phyloP scores from a whole-genome alignment of 164 flowering plant genomes.

The Chloranthus sessilifolius region DNA sequence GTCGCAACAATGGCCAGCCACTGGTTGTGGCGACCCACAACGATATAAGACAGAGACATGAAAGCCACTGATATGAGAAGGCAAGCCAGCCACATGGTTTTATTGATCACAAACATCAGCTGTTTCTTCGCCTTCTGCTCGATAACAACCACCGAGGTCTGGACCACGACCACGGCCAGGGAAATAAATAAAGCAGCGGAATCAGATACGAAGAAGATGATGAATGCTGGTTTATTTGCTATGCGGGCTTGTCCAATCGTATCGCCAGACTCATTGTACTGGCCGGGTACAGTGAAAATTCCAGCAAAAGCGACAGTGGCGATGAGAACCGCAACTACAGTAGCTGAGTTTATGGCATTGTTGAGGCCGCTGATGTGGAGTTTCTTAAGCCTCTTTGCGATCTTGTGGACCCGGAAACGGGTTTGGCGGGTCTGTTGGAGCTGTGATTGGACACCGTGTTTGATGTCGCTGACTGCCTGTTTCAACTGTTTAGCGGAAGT shows the following conservation, averaged over 20 bases:
- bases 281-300: conserved; percentile 89
- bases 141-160: conserved; percentile 86
- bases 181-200: conserved; percentile 83
- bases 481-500: conserved; percentile 70
- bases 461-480: conserved; percentile 94
- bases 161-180: conserved; percentile 94
- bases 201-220: conserved; percentile 70
- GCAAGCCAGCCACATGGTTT: conserved; percentile 98
- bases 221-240: conserved; percentile 55
- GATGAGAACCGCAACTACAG: conserved; percentile 95
- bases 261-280: conserved; percentile 45
- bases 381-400: conserved; percentile 74
- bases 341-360: conserved; percentile 89
- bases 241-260: conserved; percentile 72
- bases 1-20: conserved; percentile 82
- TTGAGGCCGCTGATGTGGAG: conserved; percentile 85
- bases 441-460: conserved; percentile 86
- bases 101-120: conserved; percentile 86
- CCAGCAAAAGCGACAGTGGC: conserved; percentile 99
- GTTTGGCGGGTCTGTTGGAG: conserved; percentile 84
- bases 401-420: conserved; percentile 62
- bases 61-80: conserved; percentile 80
- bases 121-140: conserved; percentile 80
- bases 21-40: conserved; percentile 52
- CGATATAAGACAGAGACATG: conserved; percentile 71